Conservation (phyloP, 2,329 filamentous ascomycete species). For the Chaetomiaceae sp. region DNA sequence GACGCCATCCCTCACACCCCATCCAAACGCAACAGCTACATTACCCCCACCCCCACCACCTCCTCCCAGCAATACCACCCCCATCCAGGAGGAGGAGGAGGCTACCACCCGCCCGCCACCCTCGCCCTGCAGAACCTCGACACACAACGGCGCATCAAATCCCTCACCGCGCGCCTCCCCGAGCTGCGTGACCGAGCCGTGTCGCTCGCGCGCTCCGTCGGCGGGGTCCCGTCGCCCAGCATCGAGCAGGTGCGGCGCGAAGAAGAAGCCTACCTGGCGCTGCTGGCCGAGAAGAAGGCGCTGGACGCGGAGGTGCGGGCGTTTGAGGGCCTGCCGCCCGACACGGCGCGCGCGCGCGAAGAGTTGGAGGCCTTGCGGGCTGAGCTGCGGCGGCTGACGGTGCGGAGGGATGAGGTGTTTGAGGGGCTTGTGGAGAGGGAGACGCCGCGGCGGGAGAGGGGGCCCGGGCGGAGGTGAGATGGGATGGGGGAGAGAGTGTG, state of each 20-base stretch:
- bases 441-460: conserved; percentile 44
- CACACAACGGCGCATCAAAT: conserved; percentile 63
- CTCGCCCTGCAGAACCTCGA: conserved; percentile 68
- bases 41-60: too few relatives aligned
- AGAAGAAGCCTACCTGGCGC: conserved; percentile 51
- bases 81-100: too few relatives aligned
- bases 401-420: conserved; percentile 65
- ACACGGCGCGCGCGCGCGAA: conserved; percentile 60
- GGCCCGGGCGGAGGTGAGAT: conserved; percentile 8
- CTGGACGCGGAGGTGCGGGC: conserved; percentile 57
- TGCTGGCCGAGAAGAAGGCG: conserved; percentile 52
- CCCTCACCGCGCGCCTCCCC: conserved; percentile 57
- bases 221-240: conserved; percentile 34
- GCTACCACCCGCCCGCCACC: conserved; percentile 49
- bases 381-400: conserved; percentile 56
- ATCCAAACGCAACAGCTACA: too few relatives aligned
- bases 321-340: conserved; percentile 67
- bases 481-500: not conserved
- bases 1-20: too few relatives aligned
- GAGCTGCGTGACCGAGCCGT: conserved; percentile 57
- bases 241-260: conserved; percentile 54
- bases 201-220: conserved; percentile 32
- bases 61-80: too few relatives aligned
- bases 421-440: conserved; percentile 62
- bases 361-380: conserved; percentile 62